These are phyloP conservation scores for Alternaria panax DNA, from an alignment of 2,329 filamentous ascomycete species.

Conservation along the genomic window DNA sequence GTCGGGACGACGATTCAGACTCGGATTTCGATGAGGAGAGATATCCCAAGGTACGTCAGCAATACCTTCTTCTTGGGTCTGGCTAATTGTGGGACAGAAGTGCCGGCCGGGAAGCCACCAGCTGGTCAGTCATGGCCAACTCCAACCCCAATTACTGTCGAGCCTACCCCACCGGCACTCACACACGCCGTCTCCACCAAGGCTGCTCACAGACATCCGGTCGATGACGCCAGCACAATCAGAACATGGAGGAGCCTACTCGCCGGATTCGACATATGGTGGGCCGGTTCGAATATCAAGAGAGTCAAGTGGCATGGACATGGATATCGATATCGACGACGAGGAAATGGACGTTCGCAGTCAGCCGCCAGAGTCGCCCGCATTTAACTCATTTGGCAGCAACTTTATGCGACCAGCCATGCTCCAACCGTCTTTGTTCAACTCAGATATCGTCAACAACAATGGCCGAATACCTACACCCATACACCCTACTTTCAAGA, in stretches of 20 bases:
- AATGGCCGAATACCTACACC: constrained; percentile 50
- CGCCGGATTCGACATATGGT: constrained; percentile 35
- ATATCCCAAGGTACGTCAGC: constrained; percentile 38
- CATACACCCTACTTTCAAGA: constrained; percentile 49
- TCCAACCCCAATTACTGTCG: constrained; percentile 26
- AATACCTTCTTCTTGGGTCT: constrained; percentile 2
- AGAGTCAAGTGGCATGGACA: constrained; percentile 32
- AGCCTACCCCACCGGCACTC: constrained; percentile 34
- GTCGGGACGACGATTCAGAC: constrained; percentile 45
- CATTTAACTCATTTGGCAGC: constrained; percentile 29
- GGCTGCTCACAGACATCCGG: constrained; percentile 32
- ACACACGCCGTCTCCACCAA: constrained; percentile 39
- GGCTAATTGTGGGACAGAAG: constrained; percentile 35
- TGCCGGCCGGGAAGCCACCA: constrained; percentile 34
- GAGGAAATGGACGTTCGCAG: constrained; percentile 44
- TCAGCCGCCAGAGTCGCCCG: constrained; percentile 48
- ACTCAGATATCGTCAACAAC: constrained; percentile 25
- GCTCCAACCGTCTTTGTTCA: constrained; percentile 41
- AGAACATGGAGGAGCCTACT: constrained; percentile 35
- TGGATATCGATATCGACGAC: constrained; percentile 50
- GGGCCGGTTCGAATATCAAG: constrained; percentile 31
- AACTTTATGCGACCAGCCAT: constrained; percentile 46
- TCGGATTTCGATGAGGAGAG: constrained; percentile 42
- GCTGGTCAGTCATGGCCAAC: constrained; percentile 27
- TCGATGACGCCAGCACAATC: constrained; percentile 43